A percentile compares a stretch with the other conserved stretches of the same genome.
Evolutionary conservation across 2,329 filamentous ascomycete species (phyloP).

Genomic region (Chrysosporium keratinophilum): DNA sequence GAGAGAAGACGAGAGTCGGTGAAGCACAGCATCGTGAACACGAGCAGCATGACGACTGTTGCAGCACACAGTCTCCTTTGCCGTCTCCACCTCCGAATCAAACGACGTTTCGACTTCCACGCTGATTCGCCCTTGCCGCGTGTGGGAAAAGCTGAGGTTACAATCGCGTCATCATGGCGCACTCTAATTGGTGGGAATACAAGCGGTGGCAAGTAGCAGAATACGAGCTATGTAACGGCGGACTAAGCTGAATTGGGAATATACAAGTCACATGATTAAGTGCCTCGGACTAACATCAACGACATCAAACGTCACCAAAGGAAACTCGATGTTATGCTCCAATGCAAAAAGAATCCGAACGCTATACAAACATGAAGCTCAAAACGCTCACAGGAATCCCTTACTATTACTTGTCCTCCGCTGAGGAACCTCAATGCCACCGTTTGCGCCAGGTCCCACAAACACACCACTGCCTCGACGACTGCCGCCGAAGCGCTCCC

Average conservation of each 20-base stretch:
- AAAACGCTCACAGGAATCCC: constrained; percentile 55
- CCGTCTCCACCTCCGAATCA: neutral
- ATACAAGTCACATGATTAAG: neutral
- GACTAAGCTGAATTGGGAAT: neutral
- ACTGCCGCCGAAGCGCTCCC: constrained; percentile 26
- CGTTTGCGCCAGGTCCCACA: constrained; percentile 27
- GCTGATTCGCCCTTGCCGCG: neutral
- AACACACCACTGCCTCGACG: constrained; percentile 32
- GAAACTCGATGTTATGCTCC: neutral
- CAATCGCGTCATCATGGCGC: constrained; percentile 8
- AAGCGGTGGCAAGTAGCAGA: neutral
- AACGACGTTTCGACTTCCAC: neutral
- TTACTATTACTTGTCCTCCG: constrained; percentile 65
- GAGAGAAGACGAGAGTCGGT: neutral
- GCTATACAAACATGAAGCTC: neutral
- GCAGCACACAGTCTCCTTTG: neutral
- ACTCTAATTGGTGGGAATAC: neutral
- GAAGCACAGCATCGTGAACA: neutral
- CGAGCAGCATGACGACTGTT: neutral
- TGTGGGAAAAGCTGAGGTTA: neutral
- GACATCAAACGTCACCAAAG: neutral
- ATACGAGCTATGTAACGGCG: neutral
- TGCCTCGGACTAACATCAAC: neutral
- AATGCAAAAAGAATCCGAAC: neutral
- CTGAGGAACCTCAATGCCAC: constrained; percentile 46